Evolutionary conservation across 2,329 filamentous ascomycete species (phyloP), one percentile per base, ranked within the genome.

Genomic region (Epicoccum sorghinum): DNA sequence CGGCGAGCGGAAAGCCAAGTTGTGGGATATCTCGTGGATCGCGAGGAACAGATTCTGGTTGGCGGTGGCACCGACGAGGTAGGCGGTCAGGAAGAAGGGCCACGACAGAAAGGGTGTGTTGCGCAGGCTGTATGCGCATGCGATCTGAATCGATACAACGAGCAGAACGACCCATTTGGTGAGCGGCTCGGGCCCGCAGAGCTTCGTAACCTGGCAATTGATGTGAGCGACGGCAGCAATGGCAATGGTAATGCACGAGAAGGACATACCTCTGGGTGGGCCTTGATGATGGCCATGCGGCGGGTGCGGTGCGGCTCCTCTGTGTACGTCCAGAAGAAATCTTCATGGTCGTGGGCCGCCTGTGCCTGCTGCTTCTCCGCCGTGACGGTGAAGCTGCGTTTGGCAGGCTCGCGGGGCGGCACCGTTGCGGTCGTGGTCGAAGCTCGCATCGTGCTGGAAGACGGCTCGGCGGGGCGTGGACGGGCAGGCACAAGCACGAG

Each of bases 41-140:
- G 95, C 92, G 37, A 99, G 87, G 80, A 99, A 99, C 45, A 98
- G 85, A 77, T 99, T 99, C 82, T 99, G 95, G 81, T 98, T 99
- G 49, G 93, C 88, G 0, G 95, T 98, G 27, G 95, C 95, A 52
- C 95, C 95, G 59, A 99, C 83, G 49, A 96, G 79, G 77, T 99
- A 99, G 60, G 91, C 92, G 0, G 92, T 89, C 51, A 88, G 82
- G 82, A 96, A 88, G 80, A 96, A 97, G 61, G 82, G 86, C 84
- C 87, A 90, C 55, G 91, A 95, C 67, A 93, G 83, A 72, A 98
- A 86, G 13, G 91, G 78, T 2, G 89, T 89, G 69, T 92, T 80
- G 59, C 87, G 86, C 25, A 99, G 86, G 50, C 89, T 79, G 71
- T 87, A 91, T 62, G 91, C 93, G 74, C 89, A 88, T 63, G 83